A percentile compares a stretch with the other conserved stretches of the same genome.
phyloP scores from a whole-genome alignment of 148 eudicot genomes.

The Rhododendron vialii region DNA sequence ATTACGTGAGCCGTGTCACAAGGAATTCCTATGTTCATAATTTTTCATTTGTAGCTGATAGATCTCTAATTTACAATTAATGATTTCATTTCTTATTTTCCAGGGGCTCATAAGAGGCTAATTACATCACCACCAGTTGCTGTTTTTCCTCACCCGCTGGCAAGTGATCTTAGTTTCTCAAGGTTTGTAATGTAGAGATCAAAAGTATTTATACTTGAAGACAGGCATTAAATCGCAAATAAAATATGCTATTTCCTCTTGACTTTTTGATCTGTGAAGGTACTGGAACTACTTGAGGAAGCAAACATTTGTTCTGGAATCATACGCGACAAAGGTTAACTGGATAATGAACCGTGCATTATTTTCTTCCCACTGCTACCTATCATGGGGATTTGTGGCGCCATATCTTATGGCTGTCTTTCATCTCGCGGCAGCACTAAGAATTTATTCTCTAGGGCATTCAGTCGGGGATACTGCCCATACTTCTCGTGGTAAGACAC shows the following conservation, averaged over 20 bases:
- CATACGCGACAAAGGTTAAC: constrained; percentile 74
- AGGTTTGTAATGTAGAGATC: constrained; percentile 44
- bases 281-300: constrained; percentile 99
- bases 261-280: constrained; percentile 34
- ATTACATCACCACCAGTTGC: constrained; percentile 96
- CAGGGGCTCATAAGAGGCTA: constrained; percentile 88
- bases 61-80: background rate
- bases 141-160: constrained; percentile 96
- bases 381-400: constrained; percentile 97
- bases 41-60: background rate
- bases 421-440: constrained; percentile 72
- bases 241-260: background rate
- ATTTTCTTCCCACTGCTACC: constrained; percentile 79
- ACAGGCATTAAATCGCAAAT: background rate
- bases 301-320: constrained; percentile 96
- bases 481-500: constrained; percentile 56
- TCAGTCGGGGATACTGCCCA: constrained; percentile 37
- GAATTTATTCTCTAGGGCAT: constrained; percentile 38
- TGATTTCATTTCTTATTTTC: constrained; percentile 18
- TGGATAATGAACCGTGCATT: constrained; percentile 94
- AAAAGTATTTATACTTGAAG: background rate
- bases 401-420: constrained; percentile 82
- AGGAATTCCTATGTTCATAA: background rate
- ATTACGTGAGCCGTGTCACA: background rate
- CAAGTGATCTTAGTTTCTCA: constrained; percentile 85